A percentile compares a stretch with the other conserved stretches of the same genome.
These are phyloP conservation scores for Hypoxylon sp. DNA, from an alignment of 2,329 filamentous ascomycete species.

Conservation along the genomic window DNA sequence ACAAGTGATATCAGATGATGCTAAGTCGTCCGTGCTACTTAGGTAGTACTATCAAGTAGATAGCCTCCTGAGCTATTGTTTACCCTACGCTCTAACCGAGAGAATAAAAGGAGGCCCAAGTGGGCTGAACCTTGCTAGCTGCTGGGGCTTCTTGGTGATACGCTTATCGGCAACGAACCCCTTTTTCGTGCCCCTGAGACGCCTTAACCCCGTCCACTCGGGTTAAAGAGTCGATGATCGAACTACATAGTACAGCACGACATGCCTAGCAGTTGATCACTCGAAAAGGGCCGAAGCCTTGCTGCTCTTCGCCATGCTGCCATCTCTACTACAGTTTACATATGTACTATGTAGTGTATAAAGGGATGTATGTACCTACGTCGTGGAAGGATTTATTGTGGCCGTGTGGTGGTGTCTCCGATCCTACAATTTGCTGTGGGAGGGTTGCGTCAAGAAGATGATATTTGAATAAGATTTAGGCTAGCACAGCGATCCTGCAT, in stretches of 20 bases:
- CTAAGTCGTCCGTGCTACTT: neutral
- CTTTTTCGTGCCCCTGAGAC: neutral
- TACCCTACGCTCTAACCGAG: neutral
- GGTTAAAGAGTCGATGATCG: slow-evolving; percentile 1
- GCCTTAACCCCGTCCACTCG: slow-evolving; percentile 1
- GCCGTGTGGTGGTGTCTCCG: slow-evolving; percentile 18
- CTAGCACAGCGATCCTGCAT: slow-evolving; percentile 28
- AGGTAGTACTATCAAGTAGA: too few species aligned
- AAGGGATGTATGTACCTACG: slow-evolving; percentile 23
- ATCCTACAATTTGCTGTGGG: slow-evolving; percentile 11
- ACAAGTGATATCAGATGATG: neutral
- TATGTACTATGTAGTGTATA: slow-evolving; percentile 17
- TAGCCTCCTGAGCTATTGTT: slow-evolving; percentile 1
- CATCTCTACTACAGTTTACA: slow-evolving; percentile 1
- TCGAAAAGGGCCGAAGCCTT: slow-evolving; percentile 20
- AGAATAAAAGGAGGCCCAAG: too few species aligned
- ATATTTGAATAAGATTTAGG: slow-evolving; percentile 18
- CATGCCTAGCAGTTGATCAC: neutral
- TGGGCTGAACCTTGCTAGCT: too few species aligned
- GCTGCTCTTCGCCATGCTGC: slow-evolving; percentile 7
- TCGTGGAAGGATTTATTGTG: slow-evolving; percentile 20
- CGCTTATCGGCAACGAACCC: neutral
- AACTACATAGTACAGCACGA: slow-evolving; percentile 6
- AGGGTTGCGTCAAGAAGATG: slow-evolving; percentile 18
- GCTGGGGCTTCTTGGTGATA: too few species aligned